A percentile compares a stretch with the other conserved stretches of the same genome.
phyloP scores from a whole-genome alignment of 345 rosid genomes.

The Eutrema japonicum region DNA sequence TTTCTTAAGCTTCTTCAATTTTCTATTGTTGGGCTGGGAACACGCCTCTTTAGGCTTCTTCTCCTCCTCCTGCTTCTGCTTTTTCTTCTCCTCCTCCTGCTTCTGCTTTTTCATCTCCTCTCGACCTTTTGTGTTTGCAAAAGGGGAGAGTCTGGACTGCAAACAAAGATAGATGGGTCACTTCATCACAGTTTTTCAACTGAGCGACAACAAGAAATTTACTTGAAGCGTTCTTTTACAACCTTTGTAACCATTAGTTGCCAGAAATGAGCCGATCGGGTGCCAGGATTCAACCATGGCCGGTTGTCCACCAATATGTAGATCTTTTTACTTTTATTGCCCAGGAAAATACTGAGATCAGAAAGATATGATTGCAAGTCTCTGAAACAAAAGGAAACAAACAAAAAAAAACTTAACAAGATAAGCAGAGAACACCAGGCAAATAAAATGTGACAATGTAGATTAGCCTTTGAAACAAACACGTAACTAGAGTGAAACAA shows the following conservation, averaged over 20 bases:
- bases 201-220: neutral
- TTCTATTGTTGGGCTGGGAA: slow-evolving; percentile 41
- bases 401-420: slow-evolving; percentile 19
- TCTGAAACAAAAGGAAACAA: slow-evolving; percentile 54
- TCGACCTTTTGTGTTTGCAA: slow-evolving; percentile 81
- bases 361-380: slow-evolving; percentile 98
- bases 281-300: slow-evolving; percentile 79
- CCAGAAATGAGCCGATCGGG: slow-evolving; percentile 83
- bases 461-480: slow-evolving; percentile 19
- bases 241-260: slow-evolving; percentile 99
- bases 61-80: slow-evolving; percentile 49
- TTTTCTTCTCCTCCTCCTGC: slow-evolving; percentile 50
- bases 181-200: neutral
- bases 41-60: slow-evolving; percentile 48
- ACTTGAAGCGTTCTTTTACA: slow-evolving; percentile 23
- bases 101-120: slow-evolving; percentile 49
- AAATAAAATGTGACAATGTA: slow-evolving; percentile 18
- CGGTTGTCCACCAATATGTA: slow-evolving; percentile 92
- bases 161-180: slow-evolving; percentile 40
- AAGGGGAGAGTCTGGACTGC: slow-evolving; percentile 97
- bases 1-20: slow-evolving; percentile 52
- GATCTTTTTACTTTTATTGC: slow-evolving; percentile 73
- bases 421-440: slow-evolving; percentile 16
- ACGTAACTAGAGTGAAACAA: slow-evolving; percentile 9
- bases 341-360: slow-evolving; percentile 80